A percentile compares a stretch with the other conserved stretches of the same genome.
Evolutionary conservation across 768 basidiomycete species (phyloP).

Genomic region (Amanita phalloides): DNA sequence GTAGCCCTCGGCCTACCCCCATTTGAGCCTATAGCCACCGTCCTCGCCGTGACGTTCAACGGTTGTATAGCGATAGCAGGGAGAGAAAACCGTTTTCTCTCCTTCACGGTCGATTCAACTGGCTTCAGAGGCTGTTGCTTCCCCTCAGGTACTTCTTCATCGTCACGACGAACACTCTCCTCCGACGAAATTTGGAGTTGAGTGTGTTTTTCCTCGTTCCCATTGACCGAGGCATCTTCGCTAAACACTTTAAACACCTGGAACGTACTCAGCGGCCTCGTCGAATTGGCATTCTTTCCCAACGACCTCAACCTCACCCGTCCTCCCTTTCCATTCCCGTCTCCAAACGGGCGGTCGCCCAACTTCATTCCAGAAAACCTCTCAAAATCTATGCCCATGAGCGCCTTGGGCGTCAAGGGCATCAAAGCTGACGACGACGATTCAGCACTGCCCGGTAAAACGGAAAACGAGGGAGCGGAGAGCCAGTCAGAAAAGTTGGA

Average conservation of each 20-base stretch:
- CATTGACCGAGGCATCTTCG: too few species aligned
- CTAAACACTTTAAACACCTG: too few species aligned
- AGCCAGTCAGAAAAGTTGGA: conserved; percentile 42
- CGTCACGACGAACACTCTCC: not conserved
- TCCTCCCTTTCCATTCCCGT: conserved; percentile 10
- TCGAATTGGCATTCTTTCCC: not conserved
- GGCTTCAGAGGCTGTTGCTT: not conserved
- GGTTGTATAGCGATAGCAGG: conserved; percentile 72
- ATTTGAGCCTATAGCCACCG: conserved; percentile 12
- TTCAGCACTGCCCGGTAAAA: conserved; percentile 17
- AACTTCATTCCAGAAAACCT: conserved; percentile 1
- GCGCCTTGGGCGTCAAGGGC: conserved; percentile 18
- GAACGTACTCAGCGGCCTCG: too few species aligned
- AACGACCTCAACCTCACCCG: conserved; percentile 21
- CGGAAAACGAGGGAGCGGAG: conserved; percentile 37
- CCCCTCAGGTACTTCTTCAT: not conserved
- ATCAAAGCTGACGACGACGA: conserved; percentile 3
- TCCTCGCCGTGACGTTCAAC: conserved; percentile 52
- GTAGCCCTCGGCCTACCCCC: not conserved
- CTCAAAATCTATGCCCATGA: conserved; percentile 33
- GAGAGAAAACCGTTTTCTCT: conserved; percentile 62
- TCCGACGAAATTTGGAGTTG: too few species aligned
- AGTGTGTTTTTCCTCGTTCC: conserved; percentile 19
- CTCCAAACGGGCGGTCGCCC: conserved; percentile 9
- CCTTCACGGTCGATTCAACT: conserved; percentile 23